A percentile compares a stretch with the other conserved stretches of the same genome.
phyloP scores from a whole-genome alignment of 192 early-diverging fungal species.

The Funneliformis mosseae region DNA sequence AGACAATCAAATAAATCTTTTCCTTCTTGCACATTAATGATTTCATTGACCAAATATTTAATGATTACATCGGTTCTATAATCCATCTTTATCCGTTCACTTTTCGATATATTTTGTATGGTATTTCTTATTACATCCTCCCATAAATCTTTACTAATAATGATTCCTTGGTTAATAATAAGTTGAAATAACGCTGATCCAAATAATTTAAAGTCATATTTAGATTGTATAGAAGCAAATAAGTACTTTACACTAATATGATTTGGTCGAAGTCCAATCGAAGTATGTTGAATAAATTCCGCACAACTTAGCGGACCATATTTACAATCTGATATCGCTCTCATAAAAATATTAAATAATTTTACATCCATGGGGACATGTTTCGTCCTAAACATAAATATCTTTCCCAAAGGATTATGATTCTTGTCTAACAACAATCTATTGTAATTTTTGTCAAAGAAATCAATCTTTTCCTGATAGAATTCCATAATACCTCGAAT shows the following conservation, averaged over 20 bases:
- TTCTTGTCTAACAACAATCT: background rate
- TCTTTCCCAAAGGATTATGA: background rate
- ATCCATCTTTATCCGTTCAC: background rate
- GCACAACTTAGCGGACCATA: background rate
- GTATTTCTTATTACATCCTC: background rate
- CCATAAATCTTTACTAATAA: background rate
- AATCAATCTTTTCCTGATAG: background rate
- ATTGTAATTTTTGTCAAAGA: background rate
- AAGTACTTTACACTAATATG: conserved; percentile 4
- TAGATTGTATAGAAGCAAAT: conserved; percentile 20
- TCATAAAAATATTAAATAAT: conserved; percentile 23
- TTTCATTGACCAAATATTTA: background rate
- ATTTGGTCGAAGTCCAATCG: conserved; percentile 13
- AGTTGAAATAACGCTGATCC: background rate
- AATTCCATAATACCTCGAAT: conserved; percentile 7
- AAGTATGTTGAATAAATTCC: conserved; percentile 6
- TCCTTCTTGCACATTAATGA: background rate
- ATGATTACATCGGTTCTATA: background rate
- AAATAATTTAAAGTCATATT: background rate
- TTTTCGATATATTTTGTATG: background rate
- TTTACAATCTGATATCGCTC: background rate
- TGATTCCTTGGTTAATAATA: background rate
- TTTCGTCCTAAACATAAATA: background rate
- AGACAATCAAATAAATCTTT: conserved; percentile 4
- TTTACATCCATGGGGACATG: conserved; percentile 2